phyloP scores from a whole-genome alignment of 208 protist species.

The Herpetomonas samuelpessoai region DNA sequence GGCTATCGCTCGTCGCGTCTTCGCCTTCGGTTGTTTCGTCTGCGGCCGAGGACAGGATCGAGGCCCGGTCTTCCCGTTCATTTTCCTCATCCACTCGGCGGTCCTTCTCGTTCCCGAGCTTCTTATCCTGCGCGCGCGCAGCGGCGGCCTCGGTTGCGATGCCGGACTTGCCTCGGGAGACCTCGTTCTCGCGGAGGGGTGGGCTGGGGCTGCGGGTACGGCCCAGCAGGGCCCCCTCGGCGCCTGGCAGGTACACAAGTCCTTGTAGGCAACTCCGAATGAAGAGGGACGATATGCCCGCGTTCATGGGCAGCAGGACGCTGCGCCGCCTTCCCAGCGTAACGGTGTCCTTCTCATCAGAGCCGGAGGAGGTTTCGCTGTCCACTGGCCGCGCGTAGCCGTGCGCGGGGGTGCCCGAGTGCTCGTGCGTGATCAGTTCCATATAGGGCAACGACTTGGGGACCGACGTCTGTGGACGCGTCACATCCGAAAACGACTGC shows the following conservation, averaged over 20 bases:
- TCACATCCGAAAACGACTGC: too few relatives aligned
- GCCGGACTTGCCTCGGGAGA: neutral
- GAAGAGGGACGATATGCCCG: constrained; percentile 36
- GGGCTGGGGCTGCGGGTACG: neutral
- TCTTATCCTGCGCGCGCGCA: neutral
- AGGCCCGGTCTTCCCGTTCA: neutral
- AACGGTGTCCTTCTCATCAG: too few relatives aligned
- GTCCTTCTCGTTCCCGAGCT: neutral
- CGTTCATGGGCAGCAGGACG: constrained; percentile 51
- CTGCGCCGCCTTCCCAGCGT: too few relatives aligned
- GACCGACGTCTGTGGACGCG: too few relatives aligned
- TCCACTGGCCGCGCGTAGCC: too few relatives aligned
- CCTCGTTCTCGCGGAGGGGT: neutral
- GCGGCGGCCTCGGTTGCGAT: neutral
- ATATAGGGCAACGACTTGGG: too few relatives aligned
- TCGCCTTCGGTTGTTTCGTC: neutral
- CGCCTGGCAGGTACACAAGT: constrained; percentile 46
- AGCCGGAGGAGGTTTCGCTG: too few relatives aligned
- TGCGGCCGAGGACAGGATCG: neutral
- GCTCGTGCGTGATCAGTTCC: too few relatives aligned
- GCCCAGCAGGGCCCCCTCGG: constrained; percentile 46
- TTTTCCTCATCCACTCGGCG: neutral
- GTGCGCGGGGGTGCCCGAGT: too few relatives aligned
- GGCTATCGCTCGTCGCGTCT: neutral
- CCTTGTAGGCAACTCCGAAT: constrained; percentile 46